Base-by-base conservation (phyloP, 2,329 filamentous ascomycete species). In the Aureobasidium sp. region DNA sequence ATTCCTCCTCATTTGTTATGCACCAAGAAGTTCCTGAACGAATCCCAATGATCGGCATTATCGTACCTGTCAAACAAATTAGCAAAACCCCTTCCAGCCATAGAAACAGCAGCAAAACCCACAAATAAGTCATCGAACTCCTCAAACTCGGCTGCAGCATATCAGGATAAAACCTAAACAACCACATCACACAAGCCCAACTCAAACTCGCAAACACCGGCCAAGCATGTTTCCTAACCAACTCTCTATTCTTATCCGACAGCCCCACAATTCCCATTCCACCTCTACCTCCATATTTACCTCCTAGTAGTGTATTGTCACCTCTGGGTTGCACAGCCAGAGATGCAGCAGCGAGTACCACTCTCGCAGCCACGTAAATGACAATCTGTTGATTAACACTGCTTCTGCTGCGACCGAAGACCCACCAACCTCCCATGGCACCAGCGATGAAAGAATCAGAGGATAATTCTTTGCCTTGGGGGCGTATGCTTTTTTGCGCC, bases 101-200 rank as follows among this genome's bases (percentile, higher is more conserved):
- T 5, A 6, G 1, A 39, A 27, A 27, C 32, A 30, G 39, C 59
- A 16, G 47, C 41, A 21, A 21, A 21, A 81, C 84, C 71, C 93
- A 99, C 80, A 99, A 96, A 72, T 99, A 99, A 69, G 85, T 90
- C 94, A 99, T 99, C 78, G 91, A 97, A 76, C 86, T 93, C 74
- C 91, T 84, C 80, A 99, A 77, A 74, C 92, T 97, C 63, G 87
- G 85, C 81, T 97, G 94, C 72, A 99, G 83, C 62, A 89, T 90
- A 69, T 95, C 90, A 5, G 94, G 91, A 77, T 97, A 87, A 83
- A 89, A 90, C 69, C 89, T 84, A 79, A 97, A 99, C 64, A 99
- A 76, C 77, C 93, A 91, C 94, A 99, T 99, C 66, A 99, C 91
- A 70, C 86, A 80, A 5, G 88, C 94, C 94, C 94, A 99, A 71